Conservation (phyloP, 768 basidiomycete species). For the Tephrocybe sp. region DNA sequence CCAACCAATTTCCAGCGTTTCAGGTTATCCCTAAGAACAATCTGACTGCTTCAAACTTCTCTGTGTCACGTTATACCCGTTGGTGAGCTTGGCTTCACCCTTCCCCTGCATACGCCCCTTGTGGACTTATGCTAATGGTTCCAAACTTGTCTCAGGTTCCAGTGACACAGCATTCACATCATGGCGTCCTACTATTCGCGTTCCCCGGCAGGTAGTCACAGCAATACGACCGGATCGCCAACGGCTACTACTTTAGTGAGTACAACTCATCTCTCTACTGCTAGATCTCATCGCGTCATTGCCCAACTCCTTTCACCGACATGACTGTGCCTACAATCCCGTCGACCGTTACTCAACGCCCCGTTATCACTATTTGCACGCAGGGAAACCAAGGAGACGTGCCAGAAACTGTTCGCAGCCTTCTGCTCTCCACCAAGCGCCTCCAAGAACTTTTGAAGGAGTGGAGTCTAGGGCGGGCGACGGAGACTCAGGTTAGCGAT, state of each 20-base stretch:
- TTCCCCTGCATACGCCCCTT: not conserved
- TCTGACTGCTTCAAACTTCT: not conserved
- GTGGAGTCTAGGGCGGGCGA: slow-evolving; percentile 63
- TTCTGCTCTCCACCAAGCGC: slow-evolving; percentile 80
- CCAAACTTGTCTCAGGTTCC: slow-evolving; percentile 6
- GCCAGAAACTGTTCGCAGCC: slow-evolving; percentile 54
- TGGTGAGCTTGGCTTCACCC: not conserved
- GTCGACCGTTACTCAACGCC: not conserved
- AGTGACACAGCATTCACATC: slow-evolving; percentile 17
- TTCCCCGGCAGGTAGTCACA: slow-evolving; percentile 9
- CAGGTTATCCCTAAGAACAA: not conserved
- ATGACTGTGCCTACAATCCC: not conserved
- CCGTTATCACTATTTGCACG: slow-evolving; percentile 12
- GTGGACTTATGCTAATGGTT: not conserved
- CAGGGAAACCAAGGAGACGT: slow-evolving; percentile 45
- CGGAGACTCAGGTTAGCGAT: slow-evolving; percentile 79
- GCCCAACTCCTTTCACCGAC: not conserved
- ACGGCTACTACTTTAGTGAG: slow-evolving; percentile 15
- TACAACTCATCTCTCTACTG: not conserved
- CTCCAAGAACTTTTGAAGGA: slow-evolving; percentile 73
- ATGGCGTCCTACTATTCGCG: slow-evolving; percentile 2
- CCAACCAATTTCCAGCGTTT: slow-evolving; percentile 6
- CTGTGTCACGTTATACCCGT: not conserved
- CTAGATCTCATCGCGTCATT: not conserved
- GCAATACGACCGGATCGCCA: slow-evolving; percentile 14